These are phyloP conservation scores for Salicornia ramosissima DNA, from an alignment of 148 eudicot species.

Conservation along the genomic window DNA sequence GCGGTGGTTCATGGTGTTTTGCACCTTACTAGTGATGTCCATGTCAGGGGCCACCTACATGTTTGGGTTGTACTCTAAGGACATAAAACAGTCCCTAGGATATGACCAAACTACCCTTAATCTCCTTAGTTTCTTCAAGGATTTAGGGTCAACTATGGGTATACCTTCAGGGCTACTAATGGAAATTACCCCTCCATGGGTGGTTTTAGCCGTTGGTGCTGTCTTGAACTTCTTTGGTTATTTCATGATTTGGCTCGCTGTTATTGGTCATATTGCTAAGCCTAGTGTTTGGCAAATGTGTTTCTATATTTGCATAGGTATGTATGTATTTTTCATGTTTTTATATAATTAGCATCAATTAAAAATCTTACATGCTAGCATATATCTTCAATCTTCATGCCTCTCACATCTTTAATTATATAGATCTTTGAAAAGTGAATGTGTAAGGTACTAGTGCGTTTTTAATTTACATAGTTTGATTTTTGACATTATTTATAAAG, in stretches of 20 bases:
- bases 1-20: constrained; percentile 45
- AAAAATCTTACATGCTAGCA: too few relatives aligned
- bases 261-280: constrained; percentile 26
- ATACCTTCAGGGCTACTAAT: constrained; percentile 32
- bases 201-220: constrained; percentile 28
- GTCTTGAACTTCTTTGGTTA: constrained; percentile 39
- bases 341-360: too few relatives aligned
- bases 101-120: constrained; percentile 42
- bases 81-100: constrained; percentile 24
- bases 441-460: too few relatives aligned
- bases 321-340: neutral
- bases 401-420: too few relatives aligned
- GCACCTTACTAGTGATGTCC: constrained; percentile 34
- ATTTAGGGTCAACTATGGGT: constrained; percentile 33
- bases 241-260: constrained; percentile 49
- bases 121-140: constrained; percentile 39
- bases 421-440: too few relatives aligned
- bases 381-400: too few relatives aligned
- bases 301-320: constrained; percentile 34
- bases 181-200: constrained; percentile 43
- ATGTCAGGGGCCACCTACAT: constrained; percentile 34
- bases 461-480: too few relatives aligned
- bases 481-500: too few relatives aligned
- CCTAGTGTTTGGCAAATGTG: constrained; percentile 41
- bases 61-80: constrained; percentile 33